These are phyloP conservation scores for Aureobasidium sp. DNA, from an alignment of 2,329 filamentous ascomycete species.

Conservation along the genomic window DNA sequence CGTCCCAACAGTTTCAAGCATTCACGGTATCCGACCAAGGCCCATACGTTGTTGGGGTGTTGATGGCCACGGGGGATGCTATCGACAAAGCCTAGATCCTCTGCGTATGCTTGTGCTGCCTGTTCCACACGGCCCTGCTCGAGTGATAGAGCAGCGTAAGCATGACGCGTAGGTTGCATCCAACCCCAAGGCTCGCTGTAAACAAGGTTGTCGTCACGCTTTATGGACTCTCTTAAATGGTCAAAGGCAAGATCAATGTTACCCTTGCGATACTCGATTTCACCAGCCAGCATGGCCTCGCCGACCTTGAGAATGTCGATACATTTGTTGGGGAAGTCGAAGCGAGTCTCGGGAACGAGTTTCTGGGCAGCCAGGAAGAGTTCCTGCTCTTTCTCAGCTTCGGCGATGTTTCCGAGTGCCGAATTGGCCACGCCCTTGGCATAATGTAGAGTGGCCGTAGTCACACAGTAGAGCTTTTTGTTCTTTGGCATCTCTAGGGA, in stretches of 20 bases:
- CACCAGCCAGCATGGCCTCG: conserved; percentile 59
- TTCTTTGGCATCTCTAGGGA: conserved; percentile 50
- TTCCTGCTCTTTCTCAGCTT: conserved; percentile 38
- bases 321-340: conserved; percentile 62
- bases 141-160: conserved; percentile 56
- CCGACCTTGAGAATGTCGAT: conserved; percentile 53
- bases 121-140: conserved; percentile 47
- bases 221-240: conserved; percentile 48
- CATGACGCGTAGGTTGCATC: conserved; percentile 66
- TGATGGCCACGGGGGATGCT: conserved; percentile 54
- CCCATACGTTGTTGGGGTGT: conserved; percentile 69
- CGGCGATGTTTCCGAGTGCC: conserved; percentile 44
- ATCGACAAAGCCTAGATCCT: conserved; percentile 33
- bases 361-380: conserved; percentile 45
- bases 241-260: conserved; percentile 51
- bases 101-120: conserved; percentile 30
- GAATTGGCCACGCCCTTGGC: conserved; percentile 59
- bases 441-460: conserved; percentile 59
- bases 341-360: conserved; percentile 50
- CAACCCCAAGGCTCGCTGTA: conserved; percentile 70
- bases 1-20: conserved; percentile 51
- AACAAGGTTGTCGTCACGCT: conserved; percentile 51
- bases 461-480: conserved; percentile 54
- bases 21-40: conserved; percentile 63
- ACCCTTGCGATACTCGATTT: conserved; percentile 59